These are phyloP conservation scores for Pythium volutum DNA, from an alignment of 352 stramenopile species.

Conservation along the genomic window DNA sequence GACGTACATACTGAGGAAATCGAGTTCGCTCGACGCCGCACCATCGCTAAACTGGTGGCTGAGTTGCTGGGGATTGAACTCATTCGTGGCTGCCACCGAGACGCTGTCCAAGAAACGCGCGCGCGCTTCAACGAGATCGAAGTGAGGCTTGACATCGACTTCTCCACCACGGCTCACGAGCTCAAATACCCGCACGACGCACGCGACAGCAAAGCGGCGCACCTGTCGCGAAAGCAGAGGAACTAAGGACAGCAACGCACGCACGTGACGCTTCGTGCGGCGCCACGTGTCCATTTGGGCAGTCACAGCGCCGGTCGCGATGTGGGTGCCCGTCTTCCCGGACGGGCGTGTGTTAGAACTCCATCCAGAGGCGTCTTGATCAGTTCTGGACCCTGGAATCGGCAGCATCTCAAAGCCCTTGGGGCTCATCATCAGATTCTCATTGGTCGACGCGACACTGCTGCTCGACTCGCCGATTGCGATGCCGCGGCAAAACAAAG, in stretches of 20 bases:
- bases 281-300: conserved; percentile 72
- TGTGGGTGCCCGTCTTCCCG: conserved; percentile 27
- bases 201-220: conserved; percentile 73
- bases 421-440: conserved; percentile 71
- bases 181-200: conserved; percentile 73
- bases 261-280: conserved; percentile 62
- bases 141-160: conserved; percentile 45
- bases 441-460: conserved; percentile 22
- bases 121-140: conserved; percentile 59
- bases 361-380: conserved; percentile 11
- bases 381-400: conserved; percentile 11
- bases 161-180: conserved; percentile 33
- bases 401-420: conserved; percentile 32
- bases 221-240: conserved; percentile 73
- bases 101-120: conserved; percentile 46
- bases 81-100: not conserved
- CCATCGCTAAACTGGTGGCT: conserved; percentile 15
- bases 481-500: conserved; percentile 75
- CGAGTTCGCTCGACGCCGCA: conserved; percentile 13
- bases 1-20: conserved; percentile 86
- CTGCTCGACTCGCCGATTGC: conserved; percentile 70
- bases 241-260: conserved; percentile 52
- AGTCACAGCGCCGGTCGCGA: conserved; percentile 22
- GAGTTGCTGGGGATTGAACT: not conserved
- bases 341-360: not conserved